phyloP scores from a whole-genome alignment of 1,284 basidiomycete species.

The Tilletia caries region DNA sequence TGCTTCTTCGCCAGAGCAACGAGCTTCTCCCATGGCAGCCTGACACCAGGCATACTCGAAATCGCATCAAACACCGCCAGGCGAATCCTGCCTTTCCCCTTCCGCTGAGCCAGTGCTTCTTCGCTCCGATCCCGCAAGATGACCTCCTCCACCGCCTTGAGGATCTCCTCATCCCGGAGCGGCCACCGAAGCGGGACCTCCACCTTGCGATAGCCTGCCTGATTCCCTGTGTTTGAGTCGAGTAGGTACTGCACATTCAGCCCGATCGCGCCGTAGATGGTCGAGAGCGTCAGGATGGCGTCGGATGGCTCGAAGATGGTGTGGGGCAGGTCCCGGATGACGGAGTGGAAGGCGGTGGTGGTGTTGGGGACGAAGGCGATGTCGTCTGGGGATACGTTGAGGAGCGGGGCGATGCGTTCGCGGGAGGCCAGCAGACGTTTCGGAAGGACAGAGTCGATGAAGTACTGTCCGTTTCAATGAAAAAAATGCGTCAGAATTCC shows the following conservation, averaged over 20 bases:
- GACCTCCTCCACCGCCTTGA: conserved; percentile 38
- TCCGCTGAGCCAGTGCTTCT: too few relatives aligned
- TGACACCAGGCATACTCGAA: conserved; percentile 67
- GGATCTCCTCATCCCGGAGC: conserved; percentile 36
- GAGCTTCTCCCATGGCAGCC: conserved; percentile 76
- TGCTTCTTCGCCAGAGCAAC: conserved; percentile 37
- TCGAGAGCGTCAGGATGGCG: conserved; percentile 37
- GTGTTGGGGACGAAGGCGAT: conserved; percentile 50
- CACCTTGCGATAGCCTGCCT: conserved; percentile 32
- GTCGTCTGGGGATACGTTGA: conserved; percentile 24
- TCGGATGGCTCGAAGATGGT: conserved; percentile 40
- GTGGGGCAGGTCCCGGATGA: conserved; percentile 37
- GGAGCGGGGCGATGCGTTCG: conserved; percentile 5
- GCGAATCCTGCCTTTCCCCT: conserved; percentile 64
- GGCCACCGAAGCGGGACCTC: conserved; percentile 44
- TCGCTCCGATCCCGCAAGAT: conserved; percentile 17
- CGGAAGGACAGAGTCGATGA: background rate
- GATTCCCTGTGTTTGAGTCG: too few relatives aligned
- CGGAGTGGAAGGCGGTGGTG: conserved; percentile 49
- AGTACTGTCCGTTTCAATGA: background rate
- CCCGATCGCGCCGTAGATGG: conserved; percentile 47
- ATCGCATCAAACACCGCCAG: conserved; percentile 74
- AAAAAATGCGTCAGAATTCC: background rate
- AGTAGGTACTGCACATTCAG: conserved; percentile 43
- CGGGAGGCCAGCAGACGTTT: background rate